These are phyloP conservation scores for Sonneratia alba DNA, from an alignment of 345 rosid species.

Conservation along the genomic window DNA sequence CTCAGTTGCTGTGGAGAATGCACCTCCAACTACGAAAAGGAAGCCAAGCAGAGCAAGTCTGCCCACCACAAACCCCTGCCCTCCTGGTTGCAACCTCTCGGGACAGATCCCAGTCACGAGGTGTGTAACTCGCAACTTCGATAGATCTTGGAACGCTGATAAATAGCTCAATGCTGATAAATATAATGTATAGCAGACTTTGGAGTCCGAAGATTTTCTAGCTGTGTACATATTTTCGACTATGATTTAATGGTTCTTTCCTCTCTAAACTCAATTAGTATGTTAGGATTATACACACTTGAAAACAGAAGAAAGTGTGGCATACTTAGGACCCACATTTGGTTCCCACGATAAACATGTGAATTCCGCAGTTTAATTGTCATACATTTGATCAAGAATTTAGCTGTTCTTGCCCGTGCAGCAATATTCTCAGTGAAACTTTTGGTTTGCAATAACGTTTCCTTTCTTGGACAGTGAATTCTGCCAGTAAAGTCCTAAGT, in stretches of 20 bases:
- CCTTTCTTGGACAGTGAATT: too few relatives aligned
- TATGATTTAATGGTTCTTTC: neutral
- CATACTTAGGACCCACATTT: too few relatives aligned
- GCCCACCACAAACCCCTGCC: conserved; percentile 42
- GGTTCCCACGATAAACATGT: too few relatives aligned
- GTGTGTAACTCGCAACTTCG: conserved; percentile 16
- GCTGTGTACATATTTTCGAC: neutral
- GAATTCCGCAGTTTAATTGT: too few relatives aligned
- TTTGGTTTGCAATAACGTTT: too few relatives aligned
- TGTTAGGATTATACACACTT: too few relatives aligned
- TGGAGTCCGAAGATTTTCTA: neutral
- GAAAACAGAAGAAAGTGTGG: too few relatives aligned
- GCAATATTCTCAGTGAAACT: neutral
- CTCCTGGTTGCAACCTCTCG: conserved; percentile 54
- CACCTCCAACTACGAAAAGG: conserved; percentile 56
- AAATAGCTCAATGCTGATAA: too few relatives aligned
- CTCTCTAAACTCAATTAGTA: neutral
- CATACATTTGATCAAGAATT: too few relatives aligned
- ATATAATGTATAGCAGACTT: too few relatives aligned
- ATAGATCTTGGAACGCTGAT: neutral
- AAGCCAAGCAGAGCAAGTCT: conserved; percentile 42
- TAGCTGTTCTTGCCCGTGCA: too few relatives aligned
- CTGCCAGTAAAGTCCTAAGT: neutral
- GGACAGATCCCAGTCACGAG: conserved; percentile 31
- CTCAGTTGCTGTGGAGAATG: conserved; percentile 61